Conservation (phyloP, 192 early-diverging fungal species). For the Chytriomyces confervae region DNA sequence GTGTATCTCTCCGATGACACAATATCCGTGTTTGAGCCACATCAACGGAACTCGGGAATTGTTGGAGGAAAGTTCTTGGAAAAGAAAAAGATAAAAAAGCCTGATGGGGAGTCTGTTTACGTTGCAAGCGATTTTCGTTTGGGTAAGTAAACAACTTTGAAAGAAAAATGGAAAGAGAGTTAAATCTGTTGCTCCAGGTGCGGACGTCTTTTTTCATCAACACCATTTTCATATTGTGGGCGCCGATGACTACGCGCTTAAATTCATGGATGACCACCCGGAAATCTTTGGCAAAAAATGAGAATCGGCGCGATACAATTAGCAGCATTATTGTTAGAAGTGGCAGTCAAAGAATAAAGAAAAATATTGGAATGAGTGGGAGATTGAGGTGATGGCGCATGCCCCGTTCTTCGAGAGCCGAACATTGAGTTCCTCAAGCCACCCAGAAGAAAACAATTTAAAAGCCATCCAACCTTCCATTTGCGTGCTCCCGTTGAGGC, state of each 20-base stretch:
- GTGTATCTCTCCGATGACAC: slow-evolving; percentile 62
- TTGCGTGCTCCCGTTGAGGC: too few relatives aligned
- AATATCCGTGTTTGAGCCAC: slow-evolving; percentile 65
- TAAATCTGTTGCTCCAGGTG: slow-evolving; percentile 42
- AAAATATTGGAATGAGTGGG: too few relatives aligned
- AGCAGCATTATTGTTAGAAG: too few relatives aligned
- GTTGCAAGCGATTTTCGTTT: slow-evolving; percentile 59
- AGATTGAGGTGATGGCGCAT: too few relatives aligned
- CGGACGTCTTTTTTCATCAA: slow-evolving; percentile 54
- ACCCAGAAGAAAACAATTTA: too few relatives aligned
- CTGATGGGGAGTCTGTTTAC: slow-evolving; percentile 52
- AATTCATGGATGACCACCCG: slow-evolving; percentile 61
- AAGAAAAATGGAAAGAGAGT: background rate
- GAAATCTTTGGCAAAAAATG: slow-evolving; percentile 27
- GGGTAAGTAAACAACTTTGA: slow-evolving; percentile 39
- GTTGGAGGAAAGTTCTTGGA: slow-evolving; percentile 71
- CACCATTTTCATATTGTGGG: slow-evolving; percentile 58
- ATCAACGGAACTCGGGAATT: slow-evolving; percentile 57
- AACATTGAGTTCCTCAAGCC: too few relatives aligned
- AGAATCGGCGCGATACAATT: too few relatives aligned
- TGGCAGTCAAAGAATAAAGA: too few relatives aligned
- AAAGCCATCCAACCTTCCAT: too few relatives aligned
- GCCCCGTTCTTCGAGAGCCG: too few relatives aligned
- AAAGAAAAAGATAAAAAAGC: slow-evolving; percentile 54
- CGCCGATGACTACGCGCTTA: slow-evolving; percentile 66